These are phyloP conservation scores for Elsinoe ampelina DNA, from an alignment of 2,329 filamentous ascomycete species.

Conservation along the genomic window DNA sequence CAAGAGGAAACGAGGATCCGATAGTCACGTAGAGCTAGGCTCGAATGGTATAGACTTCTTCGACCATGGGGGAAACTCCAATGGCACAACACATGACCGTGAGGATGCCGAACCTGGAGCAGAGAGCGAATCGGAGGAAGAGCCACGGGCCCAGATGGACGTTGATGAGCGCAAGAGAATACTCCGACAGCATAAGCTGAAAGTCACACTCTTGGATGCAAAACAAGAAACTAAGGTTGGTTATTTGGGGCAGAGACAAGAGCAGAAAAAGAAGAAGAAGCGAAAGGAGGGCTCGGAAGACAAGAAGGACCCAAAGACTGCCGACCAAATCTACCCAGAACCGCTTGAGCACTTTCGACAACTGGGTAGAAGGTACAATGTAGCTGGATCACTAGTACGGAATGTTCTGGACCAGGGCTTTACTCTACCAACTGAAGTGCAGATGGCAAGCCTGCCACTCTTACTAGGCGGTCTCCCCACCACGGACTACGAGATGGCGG, in stretches of 20 bases:
- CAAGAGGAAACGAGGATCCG: constrained; percentile 27
- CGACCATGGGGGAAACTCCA: background rate
- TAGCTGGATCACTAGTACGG: constrained; percentile 62
- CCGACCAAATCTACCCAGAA: constrained; percentile 62
- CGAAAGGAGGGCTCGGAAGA: constrained; percentile 24
- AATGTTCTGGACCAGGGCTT: constrained; percentile 84
- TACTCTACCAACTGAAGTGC: constrained; percentile 81
- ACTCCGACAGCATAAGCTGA: constrained; percentile 28
- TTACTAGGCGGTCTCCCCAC: constrained; percentile 42
- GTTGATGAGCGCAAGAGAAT: constrained; percentile 21
- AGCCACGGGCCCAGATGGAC: background rate
- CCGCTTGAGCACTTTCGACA: constrained; percentile 71
- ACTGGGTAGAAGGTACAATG: constrained; percentile 59
- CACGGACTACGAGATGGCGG: constrained; percentile 33
- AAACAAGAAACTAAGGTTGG: constrained; percentile 22
- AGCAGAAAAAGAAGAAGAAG: constrained; percentile 37
- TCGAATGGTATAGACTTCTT: constrained; percentile 9
- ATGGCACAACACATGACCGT: background rate
- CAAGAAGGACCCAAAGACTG: constrained; percentile 38
- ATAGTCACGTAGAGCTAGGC: background rate
- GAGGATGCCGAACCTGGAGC: background rate
- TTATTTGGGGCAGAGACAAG: constrained; percentile 27
- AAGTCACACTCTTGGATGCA: constrained; percentile 22
- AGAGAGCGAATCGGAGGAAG: background rate
- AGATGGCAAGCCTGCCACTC: constrained; percentile 75